Conservation (phyloP, 345 rosid genomes). For the Lenwebbia sp. region DNA sequence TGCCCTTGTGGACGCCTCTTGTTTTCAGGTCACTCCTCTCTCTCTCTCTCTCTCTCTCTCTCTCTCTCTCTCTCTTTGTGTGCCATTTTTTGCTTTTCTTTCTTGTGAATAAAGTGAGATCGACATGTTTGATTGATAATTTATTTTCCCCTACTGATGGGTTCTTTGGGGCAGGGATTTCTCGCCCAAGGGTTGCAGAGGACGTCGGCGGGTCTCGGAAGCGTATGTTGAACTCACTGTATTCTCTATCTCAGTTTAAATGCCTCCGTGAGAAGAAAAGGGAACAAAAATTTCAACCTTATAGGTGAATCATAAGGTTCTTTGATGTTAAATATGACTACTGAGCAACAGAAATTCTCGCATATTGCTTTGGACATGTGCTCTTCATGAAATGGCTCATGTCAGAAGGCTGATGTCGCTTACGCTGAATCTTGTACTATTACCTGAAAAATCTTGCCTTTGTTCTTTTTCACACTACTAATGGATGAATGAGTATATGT, state of each 20-base stretch:
- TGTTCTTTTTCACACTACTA: neutral
- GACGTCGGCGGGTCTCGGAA: constrained; percentile 93
- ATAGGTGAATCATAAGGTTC: neutral
- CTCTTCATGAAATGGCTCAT: neutral
- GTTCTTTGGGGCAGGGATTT: constrained; percentile 49
- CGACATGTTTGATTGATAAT: neutral
- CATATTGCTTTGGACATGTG: neutral
- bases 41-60: neutral
- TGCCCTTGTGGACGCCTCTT: constrained; percentile 73
- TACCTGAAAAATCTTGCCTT: neutral
- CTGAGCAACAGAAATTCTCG: neutral
- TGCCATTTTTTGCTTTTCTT: neutral
- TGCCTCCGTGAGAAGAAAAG: neutral
- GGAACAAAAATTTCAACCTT: neutral
- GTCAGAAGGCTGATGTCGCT: neutral
- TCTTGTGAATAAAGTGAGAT: neutral
- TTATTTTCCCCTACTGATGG: neutral
- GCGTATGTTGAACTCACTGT: constrained; percentile 28
- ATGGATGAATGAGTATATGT: neutral
- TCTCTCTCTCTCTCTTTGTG: neutral
- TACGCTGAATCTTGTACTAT: neutral
- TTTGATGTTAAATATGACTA: neutral
- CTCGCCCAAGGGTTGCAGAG: constrained; percentile 84
- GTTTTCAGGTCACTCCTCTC: constrained; percentile 34
- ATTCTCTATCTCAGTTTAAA: neutral